Conservation (phyloP, 129 eudicot species). For the Mikania micrantha region DNA sequence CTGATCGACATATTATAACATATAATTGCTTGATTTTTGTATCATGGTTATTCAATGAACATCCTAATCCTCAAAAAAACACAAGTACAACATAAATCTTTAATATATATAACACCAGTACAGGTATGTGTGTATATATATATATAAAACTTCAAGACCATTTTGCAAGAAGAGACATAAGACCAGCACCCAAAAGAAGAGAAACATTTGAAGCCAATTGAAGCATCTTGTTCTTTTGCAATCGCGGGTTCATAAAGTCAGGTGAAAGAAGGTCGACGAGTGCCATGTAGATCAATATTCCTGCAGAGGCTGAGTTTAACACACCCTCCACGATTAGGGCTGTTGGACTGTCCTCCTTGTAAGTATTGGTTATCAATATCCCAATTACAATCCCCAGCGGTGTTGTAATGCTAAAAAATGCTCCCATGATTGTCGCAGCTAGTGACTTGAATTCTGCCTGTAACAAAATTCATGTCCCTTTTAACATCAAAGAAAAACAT, state of each 20-base stretch:
- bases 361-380: constrained; percentile 23
- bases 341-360: constrained; percentile 32
- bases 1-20: too few relatives aligned
- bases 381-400: constrained; percentile 42
- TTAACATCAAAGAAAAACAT: too few relatives aligned
- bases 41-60: background rate
- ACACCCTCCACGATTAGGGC: constrained; percentile 38
- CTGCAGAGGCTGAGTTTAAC: constrained; percentile 40
- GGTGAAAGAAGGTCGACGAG: constrained; percentile 50
- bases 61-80: background rate
- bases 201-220: constrained; percentile 32
- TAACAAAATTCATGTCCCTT: background rate
- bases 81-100: background rate
- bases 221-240: constrained; percentile 32
- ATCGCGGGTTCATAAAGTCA: constrained; percentile 39
- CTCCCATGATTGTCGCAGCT: constrained; percentile 23
- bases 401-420: constrained; percentile 40
- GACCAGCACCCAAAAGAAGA: constrained; percentile 43
- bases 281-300: constrained; percentile 48
- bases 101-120: too few relatives aligned
- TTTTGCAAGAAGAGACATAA: constrained; percentile 40
- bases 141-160: constrained; percentile 27
- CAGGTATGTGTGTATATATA: background rate
- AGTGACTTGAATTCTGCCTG: constrained; percentile 42
- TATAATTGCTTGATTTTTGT: too few relatives aligned